phyloP scores from a whole-genome alignment of 2,329 filamentous ascomycete species.

The Blumeriella jaapii region DNA sequence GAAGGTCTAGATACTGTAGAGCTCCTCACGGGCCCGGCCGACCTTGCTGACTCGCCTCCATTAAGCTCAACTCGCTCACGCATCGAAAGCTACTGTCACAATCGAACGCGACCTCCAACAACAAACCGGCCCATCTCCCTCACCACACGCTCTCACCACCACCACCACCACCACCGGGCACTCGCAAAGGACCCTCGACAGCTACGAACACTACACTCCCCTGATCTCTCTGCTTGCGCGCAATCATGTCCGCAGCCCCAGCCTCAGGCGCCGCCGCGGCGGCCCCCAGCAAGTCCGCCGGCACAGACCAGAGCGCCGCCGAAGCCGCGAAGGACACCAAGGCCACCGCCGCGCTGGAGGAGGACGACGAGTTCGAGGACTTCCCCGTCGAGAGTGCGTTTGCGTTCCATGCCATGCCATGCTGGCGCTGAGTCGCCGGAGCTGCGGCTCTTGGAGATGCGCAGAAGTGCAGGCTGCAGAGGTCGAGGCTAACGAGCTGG shows the following conservation, averaged over 20 bases:
- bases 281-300: slow-evolving; percentile 15
- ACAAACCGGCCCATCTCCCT: neutral
- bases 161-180: no score
- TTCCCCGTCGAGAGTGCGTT: slow-evolving; percentile 84
- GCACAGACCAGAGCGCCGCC: slow-evolving; percentile 21
- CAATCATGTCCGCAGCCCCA: slow-evolving; percentile 26
- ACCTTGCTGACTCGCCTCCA: neutral
- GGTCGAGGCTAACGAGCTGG: slow-evolving; percentile 5
- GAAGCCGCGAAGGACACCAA: slow-evolving; percentile 30
- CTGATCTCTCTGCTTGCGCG: no score
- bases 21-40: no score
- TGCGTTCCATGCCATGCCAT: neutral
- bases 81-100: no score
- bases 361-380: slow-evolving; percentile 98
- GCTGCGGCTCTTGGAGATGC: no score
- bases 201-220: no score
- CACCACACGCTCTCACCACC: no score
- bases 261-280: slow-evolving; percentile 20
- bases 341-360: slow-evolving; percentile 59
- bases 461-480: no score
- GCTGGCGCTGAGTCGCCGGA: neutral
- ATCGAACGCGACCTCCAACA: neutral
- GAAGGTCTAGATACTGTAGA: no score
- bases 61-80: no score
- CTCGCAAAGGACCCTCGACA: no score